These are phyloP conservation scores for Chiua virens DNA, from an alignment of 768 basidiomycete species.

Conservation along the genomic window DNA sequence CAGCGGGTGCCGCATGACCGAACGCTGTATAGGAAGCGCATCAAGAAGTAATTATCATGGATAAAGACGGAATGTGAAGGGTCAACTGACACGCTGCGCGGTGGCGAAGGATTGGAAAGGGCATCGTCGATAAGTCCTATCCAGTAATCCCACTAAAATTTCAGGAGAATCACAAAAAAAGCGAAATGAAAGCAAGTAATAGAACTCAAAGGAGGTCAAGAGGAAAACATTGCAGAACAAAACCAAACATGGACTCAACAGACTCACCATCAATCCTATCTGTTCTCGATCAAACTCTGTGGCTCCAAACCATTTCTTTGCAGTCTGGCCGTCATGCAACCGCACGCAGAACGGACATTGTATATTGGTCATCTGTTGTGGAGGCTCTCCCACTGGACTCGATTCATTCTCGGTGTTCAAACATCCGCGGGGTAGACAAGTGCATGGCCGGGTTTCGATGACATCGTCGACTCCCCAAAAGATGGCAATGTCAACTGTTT, in stretches of 20 bases:
- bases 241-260: slow-evolving; percentile 6
- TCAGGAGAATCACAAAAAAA: slow-evolving; percentile 8
- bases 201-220: neutral
- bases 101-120: slow-evolving; percentile 4
- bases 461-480: slow-evolving; percentile 51
- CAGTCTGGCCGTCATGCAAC: slow-evolving; percentile 29
- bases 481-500: slow-evolving; percentile 54
- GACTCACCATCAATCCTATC: slow-evolving; percentile 28
- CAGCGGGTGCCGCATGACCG: slow-evolving; percentile 3
- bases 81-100: slow-evolving; percentile 3
- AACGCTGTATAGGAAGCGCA: slow-evolving; percentile 10
- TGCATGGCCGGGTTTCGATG: slow-evolving; percentile 15
- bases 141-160: slow-evolving; percentile 4
- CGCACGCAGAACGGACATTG: slow-evolving; percentile 20
- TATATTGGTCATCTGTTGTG: neutral
- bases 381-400: neutral
- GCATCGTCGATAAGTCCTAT: slow-evolving; percentile 5
- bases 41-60: slow-evolving; percentile 11
- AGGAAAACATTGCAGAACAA: neutral
- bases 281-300: slow-evolving; percentile 34
- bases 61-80: slow-evolving; percentile 5
- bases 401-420: slow-evolving; percentile 5
- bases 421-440: slow-evolving; percentile 16
- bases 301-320: slow-evolving; percentile 32
- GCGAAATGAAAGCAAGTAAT: slow-evolving; percentile 12